Percentiles rank a stretch among this genome's conserved stretches.
These are phyloP conservation scores for Leishmania lainsoni DNA, from an alignment of 208 protist genomes.

Conservation along the genomic window DNA sequence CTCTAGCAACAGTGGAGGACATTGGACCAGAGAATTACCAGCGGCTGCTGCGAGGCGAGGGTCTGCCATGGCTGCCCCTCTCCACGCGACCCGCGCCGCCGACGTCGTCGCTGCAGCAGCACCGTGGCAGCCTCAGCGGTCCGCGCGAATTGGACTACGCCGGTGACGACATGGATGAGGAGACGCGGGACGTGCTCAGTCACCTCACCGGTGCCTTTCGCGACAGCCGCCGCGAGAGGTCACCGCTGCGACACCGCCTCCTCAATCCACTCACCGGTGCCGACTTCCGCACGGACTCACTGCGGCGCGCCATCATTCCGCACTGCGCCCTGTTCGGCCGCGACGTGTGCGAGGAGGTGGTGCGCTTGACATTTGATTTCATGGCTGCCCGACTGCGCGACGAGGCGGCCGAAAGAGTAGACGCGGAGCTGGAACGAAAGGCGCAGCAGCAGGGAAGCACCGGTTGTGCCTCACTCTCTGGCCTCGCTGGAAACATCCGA, in stretches of 20 bases:
- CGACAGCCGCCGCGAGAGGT: slow-evolving; percentile 3
- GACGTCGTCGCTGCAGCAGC: not conserved
- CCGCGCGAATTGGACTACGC: not conserved
- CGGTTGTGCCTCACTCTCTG: not conserved
- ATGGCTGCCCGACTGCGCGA: slow-evolving; percentile 28
- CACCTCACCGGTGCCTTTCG: slow-evolving; percentile 5
- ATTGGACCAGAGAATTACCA: slow-evolving; percentile 1
- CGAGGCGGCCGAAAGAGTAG: slow-evolving; percentile 11
- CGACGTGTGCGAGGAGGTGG: slow-evolving; percentile 30
- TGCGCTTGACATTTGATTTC: slow-evolving; percentile 27
- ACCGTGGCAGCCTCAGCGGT: slow-evolving; percentile 1
- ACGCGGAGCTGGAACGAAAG: slow-evolving; percentile 4
- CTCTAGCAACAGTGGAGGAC: not conserved
- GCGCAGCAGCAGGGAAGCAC: not conserved
- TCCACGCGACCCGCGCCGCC: not conserved
- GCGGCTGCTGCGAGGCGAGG: slow-evolving; percentile 4
- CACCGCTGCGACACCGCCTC: slow-evolving; percentile 22
- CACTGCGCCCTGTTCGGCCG: slow-evolving; percentile 29
- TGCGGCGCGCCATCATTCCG: slow-evolving; percentile 30
- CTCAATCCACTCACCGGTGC: slow-evolving; percentile 16
- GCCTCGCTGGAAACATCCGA: not conserved
- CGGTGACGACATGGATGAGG: not conserved
- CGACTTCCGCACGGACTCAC: slow-evolving; percentile 12
- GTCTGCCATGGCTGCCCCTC: slow-evolving; percentile 1
- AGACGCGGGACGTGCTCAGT: not conserved